Evolutionary conservation across 2,329 filamentous ascomycete species (phyloP).

Genomic region (Coccinonectria pachysandricola): DNA sequence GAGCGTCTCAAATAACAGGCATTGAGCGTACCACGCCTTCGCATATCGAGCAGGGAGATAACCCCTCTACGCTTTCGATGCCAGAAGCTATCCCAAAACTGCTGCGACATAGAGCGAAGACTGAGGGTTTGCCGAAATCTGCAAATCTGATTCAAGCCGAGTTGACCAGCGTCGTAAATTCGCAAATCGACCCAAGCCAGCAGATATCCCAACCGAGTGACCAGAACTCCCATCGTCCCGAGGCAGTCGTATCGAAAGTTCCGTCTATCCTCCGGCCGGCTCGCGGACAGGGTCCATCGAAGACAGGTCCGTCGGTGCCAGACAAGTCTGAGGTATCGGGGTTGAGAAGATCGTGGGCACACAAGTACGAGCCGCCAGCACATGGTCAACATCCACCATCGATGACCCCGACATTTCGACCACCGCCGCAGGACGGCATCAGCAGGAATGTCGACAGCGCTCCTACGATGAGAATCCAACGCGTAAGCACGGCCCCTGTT

Average conservation of each 20-base stretch:
- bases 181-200: too few species aligned
- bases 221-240: too few species aligned
- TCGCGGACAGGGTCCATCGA: conserved; percentile 4
- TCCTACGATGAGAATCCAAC: conserved; percentile 10
- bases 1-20: conserved; percentile 16
- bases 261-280: conserved; percentile 7
- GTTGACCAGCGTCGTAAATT: too few species aligned
- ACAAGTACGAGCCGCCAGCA: conserved; percentile 13
- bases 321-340: too few species aligned
- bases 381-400: conserved; percentile 14
- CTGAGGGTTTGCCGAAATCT: too few species aligned
- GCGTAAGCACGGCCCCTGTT: conserved; percentile 16
- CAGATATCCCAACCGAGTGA: too few species aligned
- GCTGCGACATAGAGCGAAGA: too few species aligned
- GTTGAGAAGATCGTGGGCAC: too few species aligned
- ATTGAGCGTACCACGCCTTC: conserved; percentile 9
- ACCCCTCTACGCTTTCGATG: conserved; percentile 15
- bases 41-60: conserved; percentile 10
- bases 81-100: conserved; percentile 12
- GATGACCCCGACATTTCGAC: conserved; percentile 15
- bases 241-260: too few species aligned
- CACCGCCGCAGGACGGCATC: conserved; percentile 9
- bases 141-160: too few species aligned
- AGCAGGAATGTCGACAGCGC: too few species aligned
- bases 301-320: conserved; percentile 3